Evolutionary conservation across 2,329 filamentous ascomycete species (phyloP).

Genomic region (Aspergillus sp.): DNA sequence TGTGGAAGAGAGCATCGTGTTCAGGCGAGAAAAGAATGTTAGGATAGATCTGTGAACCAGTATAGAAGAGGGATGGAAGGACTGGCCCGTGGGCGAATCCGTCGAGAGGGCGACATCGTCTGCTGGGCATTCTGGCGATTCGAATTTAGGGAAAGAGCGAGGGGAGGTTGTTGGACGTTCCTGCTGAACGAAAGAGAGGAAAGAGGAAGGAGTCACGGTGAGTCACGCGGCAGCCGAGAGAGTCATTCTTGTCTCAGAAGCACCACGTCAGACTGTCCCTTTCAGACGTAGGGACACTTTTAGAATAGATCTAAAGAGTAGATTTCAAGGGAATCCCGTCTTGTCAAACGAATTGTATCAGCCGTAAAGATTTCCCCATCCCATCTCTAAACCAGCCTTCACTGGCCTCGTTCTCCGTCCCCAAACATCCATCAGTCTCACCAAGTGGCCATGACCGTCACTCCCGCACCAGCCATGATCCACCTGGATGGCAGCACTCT

Average conservation of each 20-base stretch:
- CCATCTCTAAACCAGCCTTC: too few relatives aligned
- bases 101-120: background rate
- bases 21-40: constrained; percentile 9
- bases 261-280: too few relatives aligned
- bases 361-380: too few relatives aligned
- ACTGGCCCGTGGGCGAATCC: background rate
- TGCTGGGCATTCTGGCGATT: too few relatives aligned
- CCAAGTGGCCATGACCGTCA: too few relatives aligned
- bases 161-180: too few relatives aligned
- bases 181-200: background rate
- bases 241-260: background rate
- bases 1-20: constrained; percentile 27
- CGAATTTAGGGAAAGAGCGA: background rate
- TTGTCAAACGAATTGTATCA: too few relatives aligned
- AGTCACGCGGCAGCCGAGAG: background rate
- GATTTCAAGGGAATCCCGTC: too few relatives aligned
- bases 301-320: too few relatives aligned
- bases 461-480: constrained; percentile 18
- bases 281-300: too few relatives aligned
- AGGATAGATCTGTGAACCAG: constrained; percentile 7
- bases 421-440: too few relatives aligned
- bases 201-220: background rate
- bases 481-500: constrained; percentile 56
- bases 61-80: background rate
- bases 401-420: too few relatives aligned